A percentile compares a stretch with the other conserved stretches of the same genome.
Conservation (phyloP, 768 basidiomycete species). For the Pleurotus salmoneostramineus region DNA sequence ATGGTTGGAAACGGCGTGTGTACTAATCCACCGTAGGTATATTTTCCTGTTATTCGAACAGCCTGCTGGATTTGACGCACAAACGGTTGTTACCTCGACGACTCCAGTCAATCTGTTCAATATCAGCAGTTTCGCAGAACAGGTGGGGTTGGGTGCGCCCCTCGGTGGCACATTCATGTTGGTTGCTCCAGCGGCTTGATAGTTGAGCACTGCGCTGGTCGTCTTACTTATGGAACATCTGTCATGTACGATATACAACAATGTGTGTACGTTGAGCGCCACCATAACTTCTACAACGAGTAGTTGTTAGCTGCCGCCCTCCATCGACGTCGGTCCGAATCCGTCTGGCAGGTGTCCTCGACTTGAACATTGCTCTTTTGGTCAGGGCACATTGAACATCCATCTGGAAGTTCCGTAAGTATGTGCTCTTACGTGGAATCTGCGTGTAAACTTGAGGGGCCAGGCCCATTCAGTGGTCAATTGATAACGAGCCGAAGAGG, state of each 20-base stretch:
- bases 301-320: too few relatives aligned
- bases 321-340: too few relatives aligned
- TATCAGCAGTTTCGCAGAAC: conserved; percentile 36
- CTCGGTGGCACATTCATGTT: conserved; percentile 47
- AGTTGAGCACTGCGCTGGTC: neutral
- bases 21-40: conserved; percentile 28
- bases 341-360: too few relatives aligned
- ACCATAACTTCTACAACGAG: too few relatives aligned
- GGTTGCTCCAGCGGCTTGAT: conserved; percentile 24
- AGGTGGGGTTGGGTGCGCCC: conserved; percentile 38
- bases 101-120: conserved; percentile 35
- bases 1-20: neutral
- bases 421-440: neutral
- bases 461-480: too few relatives aligned
- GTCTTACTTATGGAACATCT: neutral
- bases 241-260: neutral
- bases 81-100: conserved; percentile 33
- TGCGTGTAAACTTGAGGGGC: too few relatives aligned
- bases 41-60: conserved; percentile 45
- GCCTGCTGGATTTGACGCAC: conserved; percentile 31
- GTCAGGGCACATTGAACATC: too few relatives aligned
- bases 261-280: neutral
- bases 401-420: too few relatives aligned
- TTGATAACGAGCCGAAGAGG: too few relatives aligned
- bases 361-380: too few relatives aligned